Percentiles rank a stretch among this genome's conserved stretches.
These are phyloP conservation scores for Globisporangium abappressorium DNA, from an alignment of 352 stramenopile species.

Conservation along the genomic window DNA sequence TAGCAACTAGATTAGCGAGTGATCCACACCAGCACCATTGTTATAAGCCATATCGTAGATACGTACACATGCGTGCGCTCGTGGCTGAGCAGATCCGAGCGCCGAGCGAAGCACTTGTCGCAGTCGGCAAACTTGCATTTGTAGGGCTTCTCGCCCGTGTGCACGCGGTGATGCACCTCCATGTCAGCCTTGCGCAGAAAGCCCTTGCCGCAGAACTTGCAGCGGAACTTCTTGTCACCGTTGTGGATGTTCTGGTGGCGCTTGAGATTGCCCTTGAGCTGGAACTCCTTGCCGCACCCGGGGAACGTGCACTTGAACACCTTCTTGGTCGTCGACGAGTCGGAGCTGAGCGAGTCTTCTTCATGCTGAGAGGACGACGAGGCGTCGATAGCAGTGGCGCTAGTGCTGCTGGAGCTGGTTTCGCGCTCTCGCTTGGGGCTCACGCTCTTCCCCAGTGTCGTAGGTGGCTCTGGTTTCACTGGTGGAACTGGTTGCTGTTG, in stretches of 20 bases:
- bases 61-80: slow-evolving; percentile 67
- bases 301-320: slow-evolving; percentile 51
- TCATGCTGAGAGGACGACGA: neutral
- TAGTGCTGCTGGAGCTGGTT: neutral
- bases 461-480: neutral
- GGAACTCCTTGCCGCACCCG: slow-evolving; percentile 50
- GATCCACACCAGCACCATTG: no score
- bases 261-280: slow-evolving; percentile 68
- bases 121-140: slow-evolving; percentile 50
- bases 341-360: slow-evolving; percentile 6
- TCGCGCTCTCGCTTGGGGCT: neutral
- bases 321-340: slow-evolving; percentile 8
- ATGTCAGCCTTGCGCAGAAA: slow-evolving; percentile 78
- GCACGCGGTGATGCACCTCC: slow-evolving; percentile 70
- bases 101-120: slow-evolving; percentile 60
- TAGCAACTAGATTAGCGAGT: neutral
- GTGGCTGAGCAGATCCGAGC: slow-evolving; percentile 72
- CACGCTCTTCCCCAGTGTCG: neutral
- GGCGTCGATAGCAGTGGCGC: neutral
- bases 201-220: slow-evolving; percentile 50
- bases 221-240: slow-evolving; percentile 57
- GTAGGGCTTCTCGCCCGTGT: slow-evolving; percentile 80
- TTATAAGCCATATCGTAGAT: neutral
- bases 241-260: slow-evolving; percentile 58
- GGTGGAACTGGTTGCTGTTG: neutral